These are phyloP conservation scores for Aspergillaceae sp. DNA, from an alignment of 2,329 filamentous ascomycete genomes.

Conservation along the genomic window DNA sequence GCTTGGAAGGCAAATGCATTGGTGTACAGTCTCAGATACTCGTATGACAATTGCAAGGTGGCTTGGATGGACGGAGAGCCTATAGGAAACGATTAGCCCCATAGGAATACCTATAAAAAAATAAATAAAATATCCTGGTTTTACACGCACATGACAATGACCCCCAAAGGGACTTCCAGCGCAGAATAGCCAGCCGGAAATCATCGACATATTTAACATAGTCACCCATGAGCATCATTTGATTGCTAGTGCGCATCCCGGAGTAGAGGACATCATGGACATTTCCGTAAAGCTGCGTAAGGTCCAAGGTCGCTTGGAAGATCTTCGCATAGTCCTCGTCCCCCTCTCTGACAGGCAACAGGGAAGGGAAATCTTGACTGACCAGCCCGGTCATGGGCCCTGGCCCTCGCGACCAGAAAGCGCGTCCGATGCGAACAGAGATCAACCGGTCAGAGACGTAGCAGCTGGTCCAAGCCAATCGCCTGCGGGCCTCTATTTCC, in stretches of 20 bases:
- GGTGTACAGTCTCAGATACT: slow-evolving; percentile 64
- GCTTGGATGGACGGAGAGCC: slow-evolving; percentile 58
- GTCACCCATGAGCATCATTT: slow-evolving; percentile 61
- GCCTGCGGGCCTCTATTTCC: slow-evolving; percentile 52
- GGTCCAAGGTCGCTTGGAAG: slow-evolving; percentile 62
- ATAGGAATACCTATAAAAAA: not conserved
- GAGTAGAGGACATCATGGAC: slow-evolving; percentile 67
- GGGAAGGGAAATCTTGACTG: slow-evolving; percentile 59
- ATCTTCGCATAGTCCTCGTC: slow-evolving; percentile 61
- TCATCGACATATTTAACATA: slow-evolving; percentile 71
- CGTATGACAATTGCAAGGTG: slow-evolving; percentile 60
- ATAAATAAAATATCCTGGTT: not conserved
- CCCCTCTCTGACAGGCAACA: slow-evolving; percentile 50
- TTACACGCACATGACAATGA: slow-evolving; percentile 49
- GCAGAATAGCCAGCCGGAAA: slow-evolving; percentile 58
- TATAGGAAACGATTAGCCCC: slow-evolving; percentile 18
- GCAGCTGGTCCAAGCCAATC: slow-evolving; percentile 61
- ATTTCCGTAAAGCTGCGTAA: slow-evolving; percentile 65
- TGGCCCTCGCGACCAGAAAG: slow-evolving; percentile 65
- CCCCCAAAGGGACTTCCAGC: slow-evolving; percentile 64
- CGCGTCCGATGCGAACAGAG: slow-evolving; percentile 61
- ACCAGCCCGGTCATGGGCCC: slow-evolving; percentile 57
- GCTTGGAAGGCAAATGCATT: slow-evolving; percentile 71
- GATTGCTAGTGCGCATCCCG: slow-evolving; percentile 59
- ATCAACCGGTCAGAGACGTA: slow-evolving; percentile 61